Percentiles rank a stretch among this genome's conserved stretches.
Evolutionary conservation across 2,329 filamentous ascomycete species (phyloP).

Genomic region (Clarireedia monteithiana): DNA sequence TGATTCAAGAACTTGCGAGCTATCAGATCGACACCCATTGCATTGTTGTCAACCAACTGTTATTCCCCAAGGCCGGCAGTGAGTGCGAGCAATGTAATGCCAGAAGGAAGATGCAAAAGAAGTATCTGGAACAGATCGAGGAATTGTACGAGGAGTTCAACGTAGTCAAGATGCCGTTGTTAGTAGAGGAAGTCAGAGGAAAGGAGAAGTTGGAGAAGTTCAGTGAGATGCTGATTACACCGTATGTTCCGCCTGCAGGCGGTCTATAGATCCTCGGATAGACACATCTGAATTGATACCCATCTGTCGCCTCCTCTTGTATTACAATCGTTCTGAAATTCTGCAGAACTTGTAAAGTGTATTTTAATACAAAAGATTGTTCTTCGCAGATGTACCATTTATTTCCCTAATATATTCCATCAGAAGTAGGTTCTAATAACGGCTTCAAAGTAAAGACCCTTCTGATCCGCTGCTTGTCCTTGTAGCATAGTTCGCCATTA

Average conservation of each 20-base stretch:
- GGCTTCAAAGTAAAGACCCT: slow-evolving; percentile 1
- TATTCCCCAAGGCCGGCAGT: slow-evolving; percentile 82
- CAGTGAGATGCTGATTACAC: slow-evolving; percentile 73
- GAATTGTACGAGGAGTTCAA: slow-evolving; percentile 99
- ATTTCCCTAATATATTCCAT: background rate
- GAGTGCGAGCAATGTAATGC: slow-evolving; percentile 94
- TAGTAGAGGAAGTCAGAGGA: slow-evolving; percentile 91
- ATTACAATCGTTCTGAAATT: background rate
- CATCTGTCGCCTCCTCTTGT: background rate
- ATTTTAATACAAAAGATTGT: no score
- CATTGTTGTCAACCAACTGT: slow-evolving; percentile 95
- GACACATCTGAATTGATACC: slow-evolving; percentile 8
- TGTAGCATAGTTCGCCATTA: slow-evolving; percentile 8
- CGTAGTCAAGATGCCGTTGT: slow-evolving; percentile 93
- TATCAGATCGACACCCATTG: slow-evolving; percentile 95
- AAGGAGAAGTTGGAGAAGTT: slow-evolving; percentile 92
- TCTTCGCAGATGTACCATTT: no score
- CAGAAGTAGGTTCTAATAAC: background rate
- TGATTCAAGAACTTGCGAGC: slow-evolving; percentile 94
- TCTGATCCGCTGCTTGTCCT: background rate
- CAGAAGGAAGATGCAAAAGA: slow-evolving; percentile 95
- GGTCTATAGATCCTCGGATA: slow-evolving; percentile 22
- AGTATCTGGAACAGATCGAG: slow-evolving; percentile 97
- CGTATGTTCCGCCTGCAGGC: slow-evolving; percentile 57
- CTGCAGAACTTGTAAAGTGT: no score